These are phyloP conservation scores for Theileria parva DNA, from an alignment of 169 alveolate species.

Conservation along the genomic window DNA sequence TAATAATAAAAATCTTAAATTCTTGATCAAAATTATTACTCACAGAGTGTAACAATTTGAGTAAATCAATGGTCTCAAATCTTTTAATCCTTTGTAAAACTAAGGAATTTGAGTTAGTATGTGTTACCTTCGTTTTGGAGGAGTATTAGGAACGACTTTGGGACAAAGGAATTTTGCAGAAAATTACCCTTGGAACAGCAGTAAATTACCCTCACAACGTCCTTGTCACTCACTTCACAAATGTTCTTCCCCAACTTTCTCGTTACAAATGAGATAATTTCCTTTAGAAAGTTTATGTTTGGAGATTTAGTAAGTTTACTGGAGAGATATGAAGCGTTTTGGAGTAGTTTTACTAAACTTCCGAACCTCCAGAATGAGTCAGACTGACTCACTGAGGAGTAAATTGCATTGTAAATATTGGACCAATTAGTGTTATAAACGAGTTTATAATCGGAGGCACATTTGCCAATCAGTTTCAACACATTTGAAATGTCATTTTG, in stretches of 20 bases:
- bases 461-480: constrained; percentile 7
- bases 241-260: constrained; percentile 34
- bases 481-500: constrained; percentile 10
- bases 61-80: constrained; percentile 34
- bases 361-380: background rate
- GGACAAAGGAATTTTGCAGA: constrained; percentile 1
- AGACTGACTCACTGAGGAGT: background rate
- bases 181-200: constrained; percentile 38
- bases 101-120: background rate
- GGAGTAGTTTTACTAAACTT: constrained; percentile 40
- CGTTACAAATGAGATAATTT: background rate
- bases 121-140: constrained; percentile 55
- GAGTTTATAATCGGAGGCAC: background rate
- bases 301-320: background rate
- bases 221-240: constrained; percentile 38
- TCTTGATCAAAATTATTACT: constrained; percentile 31
- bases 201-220: background rate
- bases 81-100: constrained; percentile 50
- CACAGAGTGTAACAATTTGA: constrained; percentile 44
- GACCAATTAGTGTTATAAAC: constrained; percentile 11
- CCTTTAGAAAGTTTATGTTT: background rate
- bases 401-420: background rate
- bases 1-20: constrained; percentile 11
- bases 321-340: constrained; percentile 48
- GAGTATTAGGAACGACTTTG: constrained; percentile 37